Conservation (phyloP, 257 asterid species). For the Cruciata laevipes region DNA sequence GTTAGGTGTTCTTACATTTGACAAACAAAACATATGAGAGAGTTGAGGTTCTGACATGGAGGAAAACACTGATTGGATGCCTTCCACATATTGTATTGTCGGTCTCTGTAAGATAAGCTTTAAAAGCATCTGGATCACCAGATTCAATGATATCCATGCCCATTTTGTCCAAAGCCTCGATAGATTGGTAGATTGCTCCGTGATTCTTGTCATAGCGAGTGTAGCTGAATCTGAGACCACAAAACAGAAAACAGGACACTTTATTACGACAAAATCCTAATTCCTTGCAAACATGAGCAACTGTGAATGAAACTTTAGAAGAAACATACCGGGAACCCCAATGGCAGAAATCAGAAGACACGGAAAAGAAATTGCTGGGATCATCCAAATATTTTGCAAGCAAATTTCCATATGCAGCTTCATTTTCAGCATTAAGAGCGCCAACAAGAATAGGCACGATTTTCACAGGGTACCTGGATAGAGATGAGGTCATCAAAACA, state of each 20-base stretch:
- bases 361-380: constrained; percentile 87
- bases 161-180: constrained; percentile 76
- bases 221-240: constrained; percentile 61
- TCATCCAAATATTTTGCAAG: constrained; percentile 85
- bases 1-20: not conserved
- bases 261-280: not conserved
- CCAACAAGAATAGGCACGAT: constrained; percentile 96
- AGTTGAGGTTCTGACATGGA: constrained; percentile 58
- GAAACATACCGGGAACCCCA: constrained; percentile 88
- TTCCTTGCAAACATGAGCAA: not conserved
- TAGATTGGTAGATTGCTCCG: constrained; percentile 81
- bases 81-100: constrained; percentile 97
- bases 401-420: constrained; percentile 67
- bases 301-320: not conserved
- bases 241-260: constrained; percentile 3
- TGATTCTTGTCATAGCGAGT: constrained; percentile 69
- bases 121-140: constrained; percentile 84
- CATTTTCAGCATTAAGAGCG: constrained; percentile 72
- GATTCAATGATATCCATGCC: constrained; percentile 92
- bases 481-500: constrained; percentile 16
- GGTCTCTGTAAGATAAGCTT: constrained; percentile 74
- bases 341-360: constrained; percentile 97
- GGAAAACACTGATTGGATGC: constrained; percentile 91
- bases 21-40: not conserved
- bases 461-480: constrained; percentile 61